Evolutionary conservation across 768 basidiomycete species (phyloP).

Genomic region (Rhizopogon vinicolor): DNA sequence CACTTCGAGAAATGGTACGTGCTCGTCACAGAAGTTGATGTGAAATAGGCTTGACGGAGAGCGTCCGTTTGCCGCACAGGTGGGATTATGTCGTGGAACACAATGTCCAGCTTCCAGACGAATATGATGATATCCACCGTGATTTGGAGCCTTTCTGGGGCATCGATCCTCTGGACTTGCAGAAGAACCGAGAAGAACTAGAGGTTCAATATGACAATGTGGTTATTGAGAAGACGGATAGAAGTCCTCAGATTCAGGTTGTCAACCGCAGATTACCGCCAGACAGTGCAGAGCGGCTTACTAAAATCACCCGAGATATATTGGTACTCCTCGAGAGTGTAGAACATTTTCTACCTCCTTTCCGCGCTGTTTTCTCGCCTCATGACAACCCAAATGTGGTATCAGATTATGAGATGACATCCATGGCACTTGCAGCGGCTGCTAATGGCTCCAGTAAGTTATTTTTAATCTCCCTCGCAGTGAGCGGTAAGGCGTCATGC

Average conservation of each 20-base stretch:
- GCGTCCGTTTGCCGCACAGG: constrained; percentile 15
- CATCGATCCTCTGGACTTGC: constrained; percentile 24
- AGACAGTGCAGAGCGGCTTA: constrained; percentile 1
- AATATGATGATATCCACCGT: constrained; percentile 40
- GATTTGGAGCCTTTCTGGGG: constrained; percentile 35
- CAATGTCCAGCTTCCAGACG: constrained; percentile 37
- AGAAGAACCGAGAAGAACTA: constrained; percentile 10
- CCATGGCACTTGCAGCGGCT: constrained; percentile 22
- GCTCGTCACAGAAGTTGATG: not conserved
- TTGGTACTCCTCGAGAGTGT: constrained; percentile 23
- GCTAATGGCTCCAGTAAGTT: constrained; percentile 22
- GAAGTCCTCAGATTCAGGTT: constrained; percentile 7
- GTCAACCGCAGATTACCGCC: constrained; percentile 9
- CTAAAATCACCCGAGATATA: constrained; percentile 3
- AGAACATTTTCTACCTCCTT: constrained; percentile 23
- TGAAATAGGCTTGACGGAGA: not conserved
- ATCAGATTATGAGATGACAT: constrained; percentile 18
- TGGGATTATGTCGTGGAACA: constrained; percentile 39
- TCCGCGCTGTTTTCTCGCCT: constrained; percentile 26
- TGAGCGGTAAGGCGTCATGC: not conserved
- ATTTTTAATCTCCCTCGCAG: not conserved
- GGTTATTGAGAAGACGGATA: constrained; percentile 20
- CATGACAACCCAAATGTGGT: constrained; percentile 25
- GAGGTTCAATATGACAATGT: constrained; percentile 12
- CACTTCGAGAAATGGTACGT: constrained; percentile 41